phyloP scores from a whole-genome alignment of 2,329 filamentous ascomycete genomes.

The Colletotrichum incanum region DNA sequence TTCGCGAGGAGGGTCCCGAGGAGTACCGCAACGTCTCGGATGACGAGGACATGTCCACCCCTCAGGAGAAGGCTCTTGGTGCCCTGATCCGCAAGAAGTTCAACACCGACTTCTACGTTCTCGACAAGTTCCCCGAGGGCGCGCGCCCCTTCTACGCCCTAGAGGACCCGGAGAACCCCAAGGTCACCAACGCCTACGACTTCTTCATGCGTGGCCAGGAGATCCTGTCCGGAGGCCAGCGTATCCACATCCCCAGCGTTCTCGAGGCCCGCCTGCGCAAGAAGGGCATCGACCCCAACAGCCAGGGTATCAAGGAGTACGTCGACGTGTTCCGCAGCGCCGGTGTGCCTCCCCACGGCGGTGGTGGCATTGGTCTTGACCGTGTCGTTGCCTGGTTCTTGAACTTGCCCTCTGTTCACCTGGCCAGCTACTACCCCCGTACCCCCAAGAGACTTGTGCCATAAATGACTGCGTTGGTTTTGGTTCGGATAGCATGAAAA shows the following conservation, averaged over 20 bases:
- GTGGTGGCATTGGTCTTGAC: conserved; percentile 91
- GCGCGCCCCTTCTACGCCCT: conserved; percentile 95
- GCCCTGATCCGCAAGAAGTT: conserved; percentile 89
- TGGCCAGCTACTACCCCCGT: conserved; percentile 71
- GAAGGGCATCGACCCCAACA: conserved; percentile 85
- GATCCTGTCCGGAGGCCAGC: conserved; percentile 79
- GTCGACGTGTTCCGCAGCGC: conserved; percentile 85
- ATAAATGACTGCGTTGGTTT: conserved; percentile 48
- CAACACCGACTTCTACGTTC: conserved; percentile 94
- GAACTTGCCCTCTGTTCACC: conserved; percentile 71
- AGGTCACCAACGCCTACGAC: conserved; percentile 79
- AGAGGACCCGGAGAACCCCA: conserved; percentile 75
- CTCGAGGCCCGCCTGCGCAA: conserved; percentile 83
- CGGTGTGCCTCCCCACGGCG: conserved; percentile 91
- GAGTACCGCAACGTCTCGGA: conserved; percentile 79
- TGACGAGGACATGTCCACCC: conserved; percentile 85
- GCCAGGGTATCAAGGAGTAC: conserved; percentile 87
- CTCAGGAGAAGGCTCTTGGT: conserved; percentile 91
- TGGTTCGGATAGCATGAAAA: not conserved
- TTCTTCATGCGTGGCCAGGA: conserved; percentile 96
- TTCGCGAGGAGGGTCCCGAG: conserved; percentile 80
- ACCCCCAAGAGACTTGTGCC: conserved; percentile 73
- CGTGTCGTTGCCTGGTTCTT: conserved; percentile 82
- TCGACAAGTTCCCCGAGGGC: conserved; percentile 94
- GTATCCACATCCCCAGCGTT: conserved; percentile 65